Percentiles rank a stretch among this genome's conserved stretches.
Evolutionary conservation across 2,329 filamentous ascomycete species (phyloP).

Genomic region (Aspergillus clavatus): DNA sequence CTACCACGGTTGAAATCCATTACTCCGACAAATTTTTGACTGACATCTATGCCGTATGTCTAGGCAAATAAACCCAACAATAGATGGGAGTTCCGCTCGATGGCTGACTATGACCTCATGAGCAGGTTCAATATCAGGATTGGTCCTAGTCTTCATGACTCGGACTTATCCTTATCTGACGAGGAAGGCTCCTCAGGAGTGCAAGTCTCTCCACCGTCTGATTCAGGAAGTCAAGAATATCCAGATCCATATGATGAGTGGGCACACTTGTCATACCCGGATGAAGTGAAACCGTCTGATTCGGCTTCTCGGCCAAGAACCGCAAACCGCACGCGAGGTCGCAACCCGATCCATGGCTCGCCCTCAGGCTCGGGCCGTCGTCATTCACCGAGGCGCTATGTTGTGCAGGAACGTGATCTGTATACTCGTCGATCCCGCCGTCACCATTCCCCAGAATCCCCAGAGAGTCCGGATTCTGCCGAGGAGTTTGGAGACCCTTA

Average conservation of each 20-base stretch:
- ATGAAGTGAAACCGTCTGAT: slow-evolving; percentile 46
- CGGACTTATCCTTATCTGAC: slow-evolving; percentile 39
- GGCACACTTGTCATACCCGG: slow-evolving; percentile 39
- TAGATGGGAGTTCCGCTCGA: not conserved
- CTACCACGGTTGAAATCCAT: not conserved
- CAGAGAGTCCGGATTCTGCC: slow-evolving; percentile 60
- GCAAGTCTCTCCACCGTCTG: slow-evolving; percentile 40
- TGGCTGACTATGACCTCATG: slow-evolving; percentile 8
- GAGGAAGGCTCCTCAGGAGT: slow-evolving; percentile 45
- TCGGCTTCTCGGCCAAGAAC: slow-evolving; percentile 42
- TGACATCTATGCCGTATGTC: slow-evolving; percentile 19
- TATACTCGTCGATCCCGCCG: slow-evolving; percentile 37
- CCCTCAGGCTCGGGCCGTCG: slow-evolving; percentile 36
- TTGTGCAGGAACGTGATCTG: slow-evolving; percentile 34
- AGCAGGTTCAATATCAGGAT: slow-evolving; percentile 43
- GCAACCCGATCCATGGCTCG: slow-evolving; percentile 33
- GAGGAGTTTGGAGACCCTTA: slow-evolving; percentile 56
- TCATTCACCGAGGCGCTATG: slow-evolving; percentile 34
- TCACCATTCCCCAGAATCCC: slow-evolving; percentile 48
- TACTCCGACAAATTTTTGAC: not conserved
- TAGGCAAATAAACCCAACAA: not conserved
- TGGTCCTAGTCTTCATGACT: slow-evolving; percentile 35
- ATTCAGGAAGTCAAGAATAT: slow-evolving; percentile 38
- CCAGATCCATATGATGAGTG: slow-evolving; percentile 37
- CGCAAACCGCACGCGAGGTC: slow-evolving; percentile 35